Conservation (phyloP, 768 basidiomycete species). For the Terana coerulea region DNA sequence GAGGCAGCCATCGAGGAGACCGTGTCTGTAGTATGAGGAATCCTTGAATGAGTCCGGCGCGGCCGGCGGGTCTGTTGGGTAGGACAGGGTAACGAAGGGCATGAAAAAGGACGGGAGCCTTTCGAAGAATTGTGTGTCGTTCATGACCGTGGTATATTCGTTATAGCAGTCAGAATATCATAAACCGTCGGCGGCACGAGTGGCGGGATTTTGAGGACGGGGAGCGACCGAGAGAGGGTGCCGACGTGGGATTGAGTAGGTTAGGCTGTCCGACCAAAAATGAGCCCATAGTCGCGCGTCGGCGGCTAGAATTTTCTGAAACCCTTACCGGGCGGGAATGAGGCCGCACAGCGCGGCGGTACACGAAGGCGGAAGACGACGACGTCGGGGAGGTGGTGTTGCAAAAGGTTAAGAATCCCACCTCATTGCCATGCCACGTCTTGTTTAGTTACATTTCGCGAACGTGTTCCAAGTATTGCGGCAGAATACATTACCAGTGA, state of each 20-base stretch:
- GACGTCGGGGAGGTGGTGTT: neutral
- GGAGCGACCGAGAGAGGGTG: neutral
- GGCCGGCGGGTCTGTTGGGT: constrained; percentile 53
- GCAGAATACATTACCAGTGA: neutral
- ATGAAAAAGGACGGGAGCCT: constrained; percentile 51
- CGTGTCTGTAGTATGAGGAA: constrained; percentile 67
- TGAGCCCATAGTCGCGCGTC: constrained; percentile 12
- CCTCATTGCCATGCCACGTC: constrained; percentile 1
- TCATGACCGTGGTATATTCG: constrained; percentile 32
- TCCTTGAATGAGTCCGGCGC: constrained; percentile 69
- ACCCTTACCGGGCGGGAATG: neutral
- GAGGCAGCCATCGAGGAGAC: constrained; percentile 75
- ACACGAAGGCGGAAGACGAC: neutral
- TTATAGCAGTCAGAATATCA: constrained; percentile 33
- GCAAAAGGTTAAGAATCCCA: neutral
- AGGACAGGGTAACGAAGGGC: constrained; percentile 74
- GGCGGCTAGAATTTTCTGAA: neutral
- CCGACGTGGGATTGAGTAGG: neutral
- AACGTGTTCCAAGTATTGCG: neutral
- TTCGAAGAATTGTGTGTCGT: constrained; percentile 29
- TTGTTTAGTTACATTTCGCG: neutral
- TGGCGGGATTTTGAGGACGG: constrained; percentile 4
- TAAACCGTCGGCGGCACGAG: constrained; percentile 15
- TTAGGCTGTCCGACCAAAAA: neutral
- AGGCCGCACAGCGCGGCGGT: neutral